Percentiles rank a stretch among this genome's conserved stretches.
phyloP scores from a whole-genome alignment of 23 red algal genomes.

The Gracilariopsis chorda region DNA sequence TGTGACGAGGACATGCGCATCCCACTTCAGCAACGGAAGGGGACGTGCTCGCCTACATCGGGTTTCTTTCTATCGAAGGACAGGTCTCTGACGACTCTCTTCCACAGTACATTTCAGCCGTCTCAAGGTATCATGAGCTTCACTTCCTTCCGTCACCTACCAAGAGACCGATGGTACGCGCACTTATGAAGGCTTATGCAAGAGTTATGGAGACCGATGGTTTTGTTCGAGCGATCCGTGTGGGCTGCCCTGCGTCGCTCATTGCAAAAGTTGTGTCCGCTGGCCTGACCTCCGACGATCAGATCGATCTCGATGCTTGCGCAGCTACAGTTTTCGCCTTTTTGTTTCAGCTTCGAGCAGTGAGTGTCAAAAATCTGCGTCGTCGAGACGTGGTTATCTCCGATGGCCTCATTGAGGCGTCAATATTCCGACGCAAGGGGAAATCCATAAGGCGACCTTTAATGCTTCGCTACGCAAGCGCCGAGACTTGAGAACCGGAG shows the following conservation, averaged over 20 bases:
- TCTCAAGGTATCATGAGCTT: neutral
- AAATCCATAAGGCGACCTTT: neutral
- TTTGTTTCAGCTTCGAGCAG: neutral
- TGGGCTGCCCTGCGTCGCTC: neutral
- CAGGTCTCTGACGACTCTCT: neutral
- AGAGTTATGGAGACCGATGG: neutral
- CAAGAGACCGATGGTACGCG: neutral
- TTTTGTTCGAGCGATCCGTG: neutral
- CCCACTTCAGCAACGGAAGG: neutral
- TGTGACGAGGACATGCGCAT: neutral
- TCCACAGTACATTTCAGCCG: conserved; percentile 8
- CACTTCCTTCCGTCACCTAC: neutral
- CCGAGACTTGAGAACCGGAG: neutral
- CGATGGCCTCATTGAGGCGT: neutral
- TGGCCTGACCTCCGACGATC: neutral
- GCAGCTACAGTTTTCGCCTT: neutral
- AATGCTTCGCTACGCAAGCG: neutral
- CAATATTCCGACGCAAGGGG: neutral
- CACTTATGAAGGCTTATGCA: neutral
- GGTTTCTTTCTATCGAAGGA: conserved; percentile 13
- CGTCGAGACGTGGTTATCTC: neutral
- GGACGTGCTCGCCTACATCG: conserved; percentile 11
- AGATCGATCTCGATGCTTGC: neutral
- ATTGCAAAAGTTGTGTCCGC: neutral
- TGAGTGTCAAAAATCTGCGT: neutral